Conservation (phyloP, 202 grass and related monocot species). For the Zizania palustris region DNA sequence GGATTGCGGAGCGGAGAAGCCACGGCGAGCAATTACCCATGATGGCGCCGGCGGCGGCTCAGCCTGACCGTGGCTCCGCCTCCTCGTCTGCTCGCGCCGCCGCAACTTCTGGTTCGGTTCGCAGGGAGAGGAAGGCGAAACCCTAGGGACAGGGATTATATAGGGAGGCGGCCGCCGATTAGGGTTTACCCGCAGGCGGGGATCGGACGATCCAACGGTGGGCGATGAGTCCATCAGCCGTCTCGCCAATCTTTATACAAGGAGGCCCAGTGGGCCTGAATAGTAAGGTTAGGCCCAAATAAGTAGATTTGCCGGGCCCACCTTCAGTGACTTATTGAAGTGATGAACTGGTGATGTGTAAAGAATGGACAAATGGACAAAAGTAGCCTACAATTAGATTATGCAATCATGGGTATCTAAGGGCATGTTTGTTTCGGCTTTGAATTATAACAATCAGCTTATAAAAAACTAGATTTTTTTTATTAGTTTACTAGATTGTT, state of each 20-base stretch:
- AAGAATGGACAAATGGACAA: no score
- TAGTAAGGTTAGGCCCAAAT: background rate
- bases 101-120: conserved; percentile 7
- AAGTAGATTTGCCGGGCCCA: no score
- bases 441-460: no score
- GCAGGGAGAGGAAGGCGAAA: background rate
- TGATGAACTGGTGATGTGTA: no score
- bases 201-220: conserved; percentile 24
- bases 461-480: no score
- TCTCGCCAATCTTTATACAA: background rate
- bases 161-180: background rate
- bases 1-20: no score
- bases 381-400: no score
- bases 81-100: conserved; percentile 44
- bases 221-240: background rate
- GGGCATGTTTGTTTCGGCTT: no score
- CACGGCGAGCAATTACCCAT: conserved; percentile 40
- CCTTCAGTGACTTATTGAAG: no score
- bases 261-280: background rate
- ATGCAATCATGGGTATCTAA: no score
- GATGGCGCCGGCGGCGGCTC: conserved; percentile 24
- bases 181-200: conserved; percentile 3
- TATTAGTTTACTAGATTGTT: no score
- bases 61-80: background rate
- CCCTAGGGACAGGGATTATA: conserved; percentile 35